A percentile compares a stretch with the other conserved stretches of the same genome.
Conservation (phyloP, 495 filamentous ascomycete species). For the Lasiosphaeria ovina region DNA sequence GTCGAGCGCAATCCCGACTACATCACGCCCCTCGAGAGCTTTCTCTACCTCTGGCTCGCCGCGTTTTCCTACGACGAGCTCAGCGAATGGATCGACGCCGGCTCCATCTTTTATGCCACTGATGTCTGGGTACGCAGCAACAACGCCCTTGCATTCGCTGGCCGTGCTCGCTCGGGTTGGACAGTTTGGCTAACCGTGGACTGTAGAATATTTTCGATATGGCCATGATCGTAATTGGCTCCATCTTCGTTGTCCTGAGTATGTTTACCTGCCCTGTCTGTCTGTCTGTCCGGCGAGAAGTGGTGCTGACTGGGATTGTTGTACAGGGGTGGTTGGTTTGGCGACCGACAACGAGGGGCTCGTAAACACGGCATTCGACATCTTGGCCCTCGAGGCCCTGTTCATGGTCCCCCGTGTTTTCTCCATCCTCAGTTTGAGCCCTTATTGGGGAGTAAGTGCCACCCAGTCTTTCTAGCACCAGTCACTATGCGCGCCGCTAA, state of each 20-base stretch:
- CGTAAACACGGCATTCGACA: constrained; percentile 79
- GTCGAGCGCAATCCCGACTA: constrained; percentile 52
- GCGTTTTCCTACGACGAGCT: constrained; percentile 88
- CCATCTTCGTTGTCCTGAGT: constrained; percentile 70
- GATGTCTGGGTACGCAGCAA: constrained; percentile 66
- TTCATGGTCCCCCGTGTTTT: constrained; percentile 90
- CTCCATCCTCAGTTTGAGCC: constrained; percentile 82
- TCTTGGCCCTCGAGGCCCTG: constrained; percentile 82
- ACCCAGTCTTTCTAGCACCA: background rate
- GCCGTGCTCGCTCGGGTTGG: too few relatives aligned
- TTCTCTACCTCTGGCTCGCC: constrained; percentile 68
- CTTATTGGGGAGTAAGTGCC: constrained; percentile 70
- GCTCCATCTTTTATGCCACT: constrained; percentile 76
- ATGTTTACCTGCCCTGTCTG: constrained; percentile 14
- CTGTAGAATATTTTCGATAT: constrained; percentile 72
- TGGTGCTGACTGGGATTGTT: background rate
- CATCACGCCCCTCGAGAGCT: constrained; percentile 51
- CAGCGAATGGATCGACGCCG: constrained; percentile 78
- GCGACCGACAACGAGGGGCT: constrained; percentile 56
- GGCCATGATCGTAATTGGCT: constrained; percentile 78
- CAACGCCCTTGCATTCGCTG: background rate
- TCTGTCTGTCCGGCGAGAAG: constrained; percentile 34
- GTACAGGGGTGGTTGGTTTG: constrained; percentile 70
- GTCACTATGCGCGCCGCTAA: constrained; percentile 3
- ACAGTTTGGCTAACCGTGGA: background rate